Percentiles rank a stretch among this genome's conserved stretches.
These are phyloP conservation scores for Mortierella sp. DNA, from an alignment of 371 early-diverging fungal species.

Conservation along the genomic window DNA sequence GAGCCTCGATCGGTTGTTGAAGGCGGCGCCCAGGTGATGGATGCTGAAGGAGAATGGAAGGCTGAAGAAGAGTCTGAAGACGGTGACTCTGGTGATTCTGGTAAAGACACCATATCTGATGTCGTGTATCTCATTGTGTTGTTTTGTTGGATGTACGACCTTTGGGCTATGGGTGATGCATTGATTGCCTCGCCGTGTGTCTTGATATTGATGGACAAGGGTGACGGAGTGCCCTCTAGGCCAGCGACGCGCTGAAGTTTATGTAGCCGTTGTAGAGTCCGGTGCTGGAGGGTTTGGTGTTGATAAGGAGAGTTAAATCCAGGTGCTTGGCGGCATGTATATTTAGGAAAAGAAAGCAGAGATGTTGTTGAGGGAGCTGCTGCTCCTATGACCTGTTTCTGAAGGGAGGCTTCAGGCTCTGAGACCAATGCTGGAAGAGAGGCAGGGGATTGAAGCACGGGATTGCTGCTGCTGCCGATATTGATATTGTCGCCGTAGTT, in stretches of 20 bases:
- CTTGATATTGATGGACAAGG: neutral
- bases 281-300: slow-evolving; percentile 17
- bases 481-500: neutral
- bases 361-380: neutral
- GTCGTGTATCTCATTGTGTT: neutral
- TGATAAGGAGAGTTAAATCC: slow-evolving; percentile 16
- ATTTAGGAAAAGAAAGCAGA: neutral
- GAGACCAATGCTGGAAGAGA: neutral
- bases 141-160: neutral
- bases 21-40: slow-evolving; percentile 31
- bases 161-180: neutral
- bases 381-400: neutral
- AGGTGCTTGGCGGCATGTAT: neutral
- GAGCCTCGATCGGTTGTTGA: slow-evolving; percentile 3
- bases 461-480: neutral
- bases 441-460: slow-evolving; percentile 13
- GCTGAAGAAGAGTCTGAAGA: slow-evolving; percentile 11
- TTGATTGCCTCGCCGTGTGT: neutral
- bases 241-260: neutral
- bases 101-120: neutral
- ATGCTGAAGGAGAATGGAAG: slow-evolving; percentile 29
- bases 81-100: slow-evolving; percentile 1
- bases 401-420: neutral
- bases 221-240: too few relatives aligned
- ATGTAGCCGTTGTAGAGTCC: slow-evolving; percentile 17